These are phyloP conservation scores for Kwoniella dejecticola DNA, from an alignment of 768 basidiomycete species.

Conservation along the genomic window DNA sequence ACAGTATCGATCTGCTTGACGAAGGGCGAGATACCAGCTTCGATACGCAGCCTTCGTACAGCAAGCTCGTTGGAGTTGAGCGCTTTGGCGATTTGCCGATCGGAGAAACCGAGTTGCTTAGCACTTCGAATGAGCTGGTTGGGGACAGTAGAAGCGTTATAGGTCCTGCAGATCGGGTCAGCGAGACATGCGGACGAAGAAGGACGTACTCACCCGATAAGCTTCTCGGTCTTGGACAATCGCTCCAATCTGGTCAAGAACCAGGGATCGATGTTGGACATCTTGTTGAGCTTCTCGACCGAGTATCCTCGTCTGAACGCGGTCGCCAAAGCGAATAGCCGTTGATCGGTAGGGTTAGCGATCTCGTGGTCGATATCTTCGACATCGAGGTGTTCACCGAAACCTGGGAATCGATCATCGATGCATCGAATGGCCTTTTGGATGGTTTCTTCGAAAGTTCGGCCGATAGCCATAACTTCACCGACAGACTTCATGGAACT, in stretches of 20 bases:
- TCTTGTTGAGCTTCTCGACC: conserved; percentile 93
- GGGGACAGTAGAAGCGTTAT: conserved; percentile 68
- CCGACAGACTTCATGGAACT: conserved; percentile 99
- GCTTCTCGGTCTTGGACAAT: conserved; percentile 78
- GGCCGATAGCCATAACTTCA: conserved; percentile 98
- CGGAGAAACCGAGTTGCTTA: conserved; percentile 95
- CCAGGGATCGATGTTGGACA: conserved; percentile 99
- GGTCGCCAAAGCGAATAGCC: conserved; percentile 91
- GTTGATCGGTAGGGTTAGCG: conserved; percentile 91
- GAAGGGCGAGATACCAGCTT: conserved; percentile 77
- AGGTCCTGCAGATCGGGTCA: conserved; percentile 59
- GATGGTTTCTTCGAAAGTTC: conserved; percentile 97
- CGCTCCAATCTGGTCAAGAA: conserved; percentile 86
- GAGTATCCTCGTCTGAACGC: conserved; percentile 91
- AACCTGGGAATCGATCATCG: conserved; percentile 91
- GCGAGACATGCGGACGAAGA: not conserved
- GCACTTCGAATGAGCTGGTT: conserved; percentile 70
- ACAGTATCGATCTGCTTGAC: conserved; percentile 99
- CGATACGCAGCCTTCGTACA: conserved; percentile 84
- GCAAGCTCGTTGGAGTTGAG: conserved; percentile 90
- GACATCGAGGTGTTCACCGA: conserved; percentile 70
- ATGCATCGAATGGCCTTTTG: conserved; percentile 97
- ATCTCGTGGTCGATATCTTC: conserved; percentile 92
- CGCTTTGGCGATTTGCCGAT: conserved; percentile 79
- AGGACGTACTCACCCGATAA: conserved; percentile 65